A percentile compares a stretch with the other conserved stretches of the same genome.
These are phyloP conservation scores for Xylaria nigripes DNA, from an alignment of 495 filamentous ascomycete genomes.

Conservation along the genomic window DNA sequence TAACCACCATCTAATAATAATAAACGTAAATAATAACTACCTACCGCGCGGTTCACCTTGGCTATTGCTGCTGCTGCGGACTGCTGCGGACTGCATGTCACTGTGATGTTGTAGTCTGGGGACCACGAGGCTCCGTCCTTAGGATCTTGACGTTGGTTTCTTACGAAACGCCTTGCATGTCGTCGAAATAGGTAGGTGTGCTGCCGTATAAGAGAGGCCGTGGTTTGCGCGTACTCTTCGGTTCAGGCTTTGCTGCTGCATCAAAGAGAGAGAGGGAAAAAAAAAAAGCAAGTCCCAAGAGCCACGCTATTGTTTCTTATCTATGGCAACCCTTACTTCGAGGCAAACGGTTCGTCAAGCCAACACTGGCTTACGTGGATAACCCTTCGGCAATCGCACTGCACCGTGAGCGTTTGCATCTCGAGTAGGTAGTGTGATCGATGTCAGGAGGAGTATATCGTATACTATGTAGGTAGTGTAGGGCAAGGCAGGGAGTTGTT, in stretches of 20 bases:
- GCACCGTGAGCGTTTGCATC: too few species aligned
- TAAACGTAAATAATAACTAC: neutral
- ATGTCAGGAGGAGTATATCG: too few species aligned
- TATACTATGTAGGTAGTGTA: too few species aligned
- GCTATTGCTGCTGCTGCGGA: neutral
- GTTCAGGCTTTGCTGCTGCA: neutral
- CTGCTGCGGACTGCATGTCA: neutral
- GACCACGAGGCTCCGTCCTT: neutral
- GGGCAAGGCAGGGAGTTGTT: too few species aligned
- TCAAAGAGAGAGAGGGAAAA: too few species aligned
- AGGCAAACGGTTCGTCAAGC: neutral
- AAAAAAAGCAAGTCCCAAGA: constrained; percentile 1
- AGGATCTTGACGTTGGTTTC: neutral
- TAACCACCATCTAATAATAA: neutral
- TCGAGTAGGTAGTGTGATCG: neutral
- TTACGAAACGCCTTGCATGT: neutral
- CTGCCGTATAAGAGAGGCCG: too few species aligned
- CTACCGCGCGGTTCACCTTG: neutral
- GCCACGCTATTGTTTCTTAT: constrained; percentile 1
- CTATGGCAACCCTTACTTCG: neutral
- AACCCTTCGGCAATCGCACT: too few species aligned
- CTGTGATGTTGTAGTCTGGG: neutral
- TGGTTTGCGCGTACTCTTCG: neutral
- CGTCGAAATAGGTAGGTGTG: neutral
- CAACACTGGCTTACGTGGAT: neutral